Evolutionary conservation across 208 protist species (phyloP), one percentile per base, ranked within the genome.

Genomic region (Novymonas esmeraldas): DNA sequence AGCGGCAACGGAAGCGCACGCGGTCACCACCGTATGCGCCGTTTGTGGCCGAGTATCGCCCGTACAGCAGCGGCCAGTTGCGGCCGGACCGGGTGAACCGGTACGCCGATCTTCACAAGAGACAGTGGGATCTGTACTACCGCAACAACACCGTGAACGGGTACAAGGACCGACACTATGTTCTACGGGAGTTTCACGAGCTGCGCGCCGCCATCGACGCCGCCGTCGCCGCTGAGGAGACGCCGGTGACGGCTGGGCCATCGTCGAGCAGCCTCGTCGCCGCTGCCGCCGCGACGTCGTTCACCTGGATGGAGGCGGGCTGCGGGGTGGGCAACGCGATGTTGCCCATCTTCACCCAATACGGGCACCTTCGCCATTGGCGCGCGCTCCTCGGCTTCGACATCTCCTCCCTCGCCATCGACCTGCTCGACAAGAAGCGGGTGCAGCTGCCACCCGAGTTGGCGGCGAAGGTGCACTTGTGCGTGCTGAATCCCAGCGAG

Each of bases 281-380:
- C 29, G 16, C n/a, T 16, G 36, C 26, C 22, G 51, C 24, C 14
- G 45, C 44, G 6, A 11, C 51, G 7, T 36, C 59, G 13, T 87
- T 87, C 45, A 64, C 77, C 24, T 94, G 87, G 85, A 84, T 98
- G 79, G 95, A 98, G 71, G 83, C 88, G 3, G 96, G 96, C 9
- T 98, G 96, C 80, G 96, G 96, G n/a, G 96, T 98, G 33, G 96
- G 96, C 10, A 98, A 98, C 62, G 92, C 96, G 2, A 81, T 97
- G 55, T 73, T 98, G 44, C 95, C 96, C 6, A 64, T 98, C 48
- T 76, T 97, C 14, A 74, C 90, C 28, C 74, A 90, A 58, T 93
- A 94, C 59, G 82, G 90, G 6, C 48, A 89, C 49, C 64, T 97
- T 16, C 44, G 70, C 18, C 77, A 74, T 29, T 94, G 95, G 81